Evolutionary conservation across 805 yeast species (phyloP).

Genomic region (Gaillardinia entomophila): DNA sequence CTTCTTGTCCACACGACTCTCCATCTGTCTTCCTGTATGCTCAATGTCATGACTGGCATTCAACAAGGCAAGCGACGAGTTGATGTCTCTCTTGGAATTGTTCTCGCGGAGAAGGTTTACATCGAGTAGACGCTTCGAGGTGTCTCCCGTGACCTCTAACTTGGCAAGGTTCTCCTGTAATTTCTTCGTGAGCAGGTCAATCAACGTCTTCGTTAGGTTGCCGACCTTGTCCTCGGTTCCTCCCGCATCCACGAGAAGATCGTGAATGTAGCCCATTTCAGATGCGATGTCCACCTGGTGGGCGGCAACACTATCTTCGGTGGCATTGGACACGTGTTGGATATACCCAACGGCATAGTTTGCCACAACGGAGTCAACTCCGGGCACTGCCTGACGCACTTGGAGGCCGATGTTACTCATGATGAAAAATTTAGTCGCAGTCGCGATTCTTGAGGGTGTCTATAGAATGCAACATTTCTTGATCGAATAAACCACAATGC

Average conservation of each 20-base stretch:
- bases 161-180: conserved; percentile 65
- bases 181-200: conserved; percentile 46
- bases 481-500: too few relatives aligned
- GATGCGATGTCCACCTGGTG: conserved; percentile 59
- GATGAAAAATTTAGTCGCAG: too few relatives aligned
- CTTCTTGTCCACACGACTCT: conserved; percentile 92
- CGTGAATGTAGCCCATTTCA: conserved; percentile 65
- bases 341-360: conserved; percentile 92
- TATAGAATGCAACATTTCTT: too few relatives aligned
- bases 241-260: conserved; percentile 75
- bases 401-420: conserved; percentile 46
- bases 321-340: conserved; percentile 69
- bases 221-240: conserved; percentile 57
- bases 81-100: conserved; percentile 63
- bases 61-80: conserved; percentile 68
- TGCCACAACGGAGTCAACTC: conserved; percentile 78
- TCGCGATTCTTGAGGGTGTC: too few relatives aligned
- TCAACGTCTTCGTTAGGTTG: conserved; percentile 39
- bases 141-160: conserved; percentile 74
- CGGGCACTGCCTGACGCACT: conserved; percentile 81
- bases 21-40: conserved; percentile 86
- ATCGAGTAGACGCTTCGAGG: conserved; percentile 80
- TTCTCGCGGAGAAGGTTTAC: conserved; percentile 57
- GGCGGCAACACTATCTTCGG: conserved; percentile 78
- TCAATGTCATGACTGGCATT: conserved; percentile 83